A percentile compares a stretch with the other conserved stretches of the same genome.
These are phyloP conservation scores for Nidula niveotomentosa DNA, from an alignment of 1,284 basidiomycete genomes.

Conservation along the genomic window DNA sequence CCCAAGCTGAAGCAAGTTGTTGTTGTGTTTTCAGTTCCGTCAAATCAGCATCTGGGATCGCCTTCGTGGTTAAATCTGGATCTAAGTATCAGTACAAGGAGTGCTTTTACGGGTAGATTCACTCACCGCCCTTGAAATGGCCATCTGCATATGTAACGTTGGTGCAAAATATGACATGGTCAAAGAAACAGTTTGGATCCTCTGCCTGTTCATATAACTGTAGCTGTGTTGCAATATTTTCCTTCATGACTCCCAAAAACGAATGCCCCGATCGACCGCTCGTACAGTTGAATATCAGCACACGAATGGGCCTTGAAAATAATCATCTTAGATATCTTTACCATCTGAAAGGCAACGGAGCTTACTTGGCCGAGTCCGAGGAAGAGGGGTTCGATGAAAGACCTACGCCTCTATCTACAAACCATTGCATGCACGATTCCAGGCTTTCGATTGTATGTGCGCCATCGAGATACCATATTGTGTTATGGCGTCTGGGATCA, in stretches of 20 bases:
- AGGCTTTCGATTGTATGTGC: constrained; percentile 96
- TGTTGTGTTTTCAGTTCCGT: constrained; percentile 74
- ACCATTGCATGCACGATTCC: constrained; percentile 88
- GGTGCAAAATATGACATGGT: constrained; percentile 91
- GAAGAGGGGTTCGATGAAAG: constrained; percentile 20
- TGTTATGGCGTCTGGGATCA: constrained; percentile 48
- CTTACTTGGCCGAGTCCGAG: no score
- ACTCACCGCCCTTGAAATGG: constrained; percentile 82
- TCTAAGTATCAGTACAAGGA: constrained; percentile 3
- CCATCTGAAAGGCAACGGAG: no score
- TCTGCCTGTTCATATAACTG: constrained; percentile 35
- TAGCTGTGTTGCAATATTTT: constrained; percentile 46
- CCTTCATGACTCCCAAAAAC: constrained; percentile 68
- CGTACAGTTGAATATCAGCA: constrained; percentile 97
- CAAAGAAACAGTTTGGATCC: constrained; percentile 58
- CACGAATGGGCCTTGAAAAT: constrained; percentile 10
- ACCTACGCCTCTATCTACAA: constrained; percentile 53
- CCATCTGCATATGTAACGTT: constrained; percentile 95
- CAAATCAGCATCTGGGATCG: constrained; percentile 65
- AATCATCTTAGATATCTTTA: not conserved
- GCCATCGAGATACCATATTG: constrained; percentile 93
- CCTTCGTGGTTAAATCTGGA: constrained; percentile 73
- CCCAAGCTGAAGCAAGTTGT: constrained; percentile 78
- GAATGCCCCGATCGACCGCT: constrained; percentile 79
- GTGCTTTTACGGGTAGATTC: not conserved